Evolutionary conservation across 2,329 filamentous ascomycete species (phyloP), one percentile per base, ranked within the genome.

Genomic region (Camptophora hylomeconis): DNA sequence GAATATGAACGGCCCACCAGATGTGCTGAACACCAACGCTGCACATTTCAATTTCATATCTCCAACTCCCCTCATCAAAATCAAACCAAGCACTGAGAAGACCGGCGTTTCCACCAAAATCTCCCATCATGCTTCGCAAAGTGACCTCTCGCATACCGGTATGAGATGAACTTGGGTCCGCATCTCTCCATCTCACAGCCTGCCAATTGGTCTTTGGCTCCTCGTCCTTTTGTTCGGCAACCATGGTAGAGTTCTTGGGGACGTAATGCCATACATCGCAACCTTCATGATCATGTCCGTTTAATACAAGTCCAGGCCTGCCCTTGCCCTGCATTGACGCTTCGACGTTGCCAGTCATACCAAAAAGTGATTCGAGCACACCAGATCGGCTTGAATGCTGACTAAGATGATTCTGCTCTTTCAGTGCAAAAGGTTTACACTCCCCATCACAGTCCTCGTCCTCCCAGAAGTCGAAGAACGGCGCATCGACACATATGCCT

Each of bases 51-150:
- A 89, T 89, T 44, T 87, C 81, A 41, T 80, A 80, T 40, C 67
- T 67, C 89, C 89, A 98, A 50, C 80, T 72, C 63, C 72, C 75
- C 1, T 56, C 53, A 2, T 65, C 60, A 32, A 69, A 54, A 51
- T 95, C 82, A 48, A 87, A 95, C 87, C 87, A 98, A 1, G 80
- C 67, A 37, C 80, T 89, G 21, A 98, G 56, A 22, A 98, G 62
- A 0, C 84, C 89, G 0, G 84, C 83, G 50, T 94, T 89, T 12
- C 89, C 89, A n/a, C 74, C 77, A 54, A 80, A 98, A 32, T 81
- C 80, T 32, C 89, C 89, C 89, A 98, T 98, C 84, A 98, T 95
- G 53, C 83, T 93, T 35, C 86, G 75, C 2, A 98, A 80, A 0
- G 89, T 98, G 40, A 95, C 73, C 56, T 98, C 89, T 16, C 87